Base-by-base conservation (phyloP, 1,284 basidiomycete species). In the Macrocystidia cucumis region DNA sequence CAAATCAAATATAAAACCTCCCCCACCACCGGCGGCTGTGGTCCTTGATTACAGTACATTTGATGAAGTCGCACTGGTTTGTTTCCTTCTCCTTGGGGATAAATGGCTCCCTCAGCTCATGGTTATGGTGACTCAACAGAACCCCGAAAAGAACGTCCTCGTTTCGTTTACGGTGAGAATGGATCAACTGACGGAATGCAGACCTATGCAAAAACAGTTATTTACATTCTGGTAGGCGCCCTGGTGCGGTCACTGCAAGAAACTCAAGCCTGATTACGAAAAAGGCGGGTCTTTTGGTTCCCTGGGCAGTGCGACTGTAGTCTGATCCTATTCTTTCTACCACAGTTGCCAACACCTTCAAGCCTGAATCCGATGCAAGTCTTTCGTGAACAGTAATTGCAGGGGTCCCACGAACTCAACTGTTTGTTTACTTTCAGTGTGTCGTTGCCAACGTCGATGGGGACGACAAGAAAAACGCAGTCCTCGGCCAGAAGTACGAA, bases 361-460 rank as follows among this genome's bases (percentile, higher is more conserved):
- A 76, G 43, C 52, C 73, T 30, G 93, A 98, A 57, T 65, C 67
- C 32, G 72, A 85, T 52, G 85, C 86, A 54, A 37, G 74, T 62
- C 5, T 37, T 29, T 34, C 35, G 29, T 3, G 6, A n/a, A n/a
- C n/a, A n/a, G n/a, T n/a, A n/a, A n/a, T n/a, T n/a, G n/a, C n/a
- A n/a, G n/a, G n/a, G n/a, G n/a, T n/a, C n/a, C n/a, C n/a, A n/a
- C n/a, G n/a, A n/a, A n/a, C n/a, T n/a, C n/a, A 26, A 27, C 24
- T 32, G 21, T 35, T 27, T 25, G 48, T 33, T 46, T 34, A n/a
- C 34, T 16, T 37, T 4, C 45, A 89, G 78, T 91, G 88, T 52
- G 60, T 95, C 38, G 74, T 98, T 37, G 92, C 91, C 18, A 90
- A 95, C 57, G 67, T 97, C 46, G 82, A 98, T 59, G 91, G 86